Evolutionary conservation across 2,329 filamentous ascomycete species (phyloP), one percentile per base, ranked within the genome.

Genomic region (Chaetomiaceae sp.): DNA sequence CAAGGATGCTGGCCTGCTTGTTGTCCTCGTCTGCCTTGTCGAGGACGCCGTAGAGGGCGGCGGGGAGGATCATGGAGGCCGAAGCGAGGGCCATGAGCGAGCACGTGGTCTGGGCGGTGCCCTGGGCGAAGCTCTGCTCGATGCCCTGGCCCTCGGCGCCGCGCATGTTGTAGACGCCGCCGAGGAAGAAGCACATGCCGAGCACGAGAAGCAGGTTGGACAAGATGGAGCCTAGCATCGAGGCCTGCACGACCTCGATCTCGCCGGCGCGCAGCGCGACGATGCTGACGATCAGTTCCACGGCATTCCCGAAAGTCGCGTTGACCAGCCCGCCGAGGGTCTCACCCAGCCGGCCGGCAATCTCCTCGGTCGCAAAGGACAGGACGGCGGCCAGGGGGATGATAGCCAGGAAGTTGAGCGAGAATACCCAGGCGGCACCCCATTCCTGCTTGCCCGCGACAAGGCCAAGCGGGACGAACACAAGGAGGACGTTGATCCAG

Each of bases 171-270:
- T 78, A 76, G 55, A 90, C 73, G 29, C 88, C 88, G 51, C 88
- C 88, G 51, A 88, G 80, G 60, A 91, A 75, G 73, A 90, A 90
- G 70, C 87, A 90, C 78, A 88, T 89, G 63, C 87, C 87, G 67
- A 91, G 80, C 43, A 91, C 92, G 20, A 97, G 82, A 7, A 97
- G 80, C 60, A 96, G 85, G 71, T 97, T 97, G 60, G 92, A 96
- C 36, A 97, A 78, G 63, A 97, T 95, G 65, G 89, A 95, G 44
- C 94, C 92, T 31, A 97, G 84, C 91, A 97, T 97, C 59, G 90
- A 95, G 19, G 92, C 88, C 73, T 97, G 94, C n/a, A 97, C 92
- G 60, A 97, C 91, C 64, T 92, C 85, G 66, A 96, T 95, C 72
- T 97, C 88, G 59, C 84, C 83, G 63, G 94, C 84, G 61, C 78